phyloP scores from a whole-genome alignment of 192 early-diverging fungal species.

The Entomortierella chlamydospora region DNA sequence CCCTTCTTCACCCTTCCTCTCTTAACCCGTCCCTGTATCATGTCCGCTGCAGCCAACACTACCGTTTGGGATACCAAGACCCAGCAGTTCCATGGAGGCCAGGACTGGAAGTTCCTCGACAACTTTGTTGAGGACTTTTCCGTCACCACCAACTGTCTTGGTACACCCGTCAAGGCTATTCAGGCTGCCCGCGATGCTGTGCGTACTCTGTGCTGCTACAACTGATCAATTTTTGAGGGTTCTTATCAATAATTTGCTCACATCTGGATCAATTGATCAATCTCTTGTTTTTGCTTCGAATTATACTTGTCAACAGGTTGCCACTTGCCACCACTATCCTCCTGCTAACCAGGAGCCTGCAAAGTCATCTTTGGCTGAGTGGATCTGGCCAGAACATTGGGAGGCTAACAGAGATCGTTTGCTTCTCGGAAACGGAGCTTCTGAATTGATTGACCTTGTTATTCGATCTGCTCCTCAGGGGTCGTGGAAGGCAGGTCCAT shows the following conservation, averaged over 20 bases:
- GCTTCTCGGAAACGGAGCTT: slow-evolving; percentile 90
- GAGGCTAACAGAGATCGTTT: slow-evolving; percentile 70
- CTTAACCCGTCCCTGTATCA: not conserved
- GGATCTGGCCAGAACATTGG: slow-evolving; percentile 78
- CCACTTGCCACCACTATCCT: slow-evolving; percentile 88
- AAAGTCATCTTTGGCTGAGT: slow-evolving; percentile 81
- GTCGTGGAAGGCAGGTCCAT: slow-evolving; percentile 89
- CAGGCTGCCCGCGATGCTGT: slow-evolving; percentile 79
- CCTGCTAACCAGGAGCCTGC: slow-evolving; percentile 94
- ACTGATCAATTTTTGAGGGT: not conserved
- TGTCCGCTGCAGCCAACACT: slow-evolving; percentile 17
- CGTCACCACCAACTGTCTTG: slow-evolving; percentile 91
- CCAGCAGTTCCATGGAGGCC: slow-evolving; percentile 91
- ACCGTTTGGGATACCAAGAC: slow-evolving; percentile 87
- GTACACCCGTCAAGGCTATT: slow-evolving; percentile 80
- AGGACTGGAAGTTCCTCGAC: slow-evolving; percentile 82
- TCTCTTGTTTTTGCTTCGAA: not conserved
- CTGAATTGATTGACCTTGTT: slow-evolving; percentile 91
- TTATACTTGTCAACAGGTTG: slow-evolving; percentile 57
- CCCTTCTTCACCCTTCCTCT: not conserved
- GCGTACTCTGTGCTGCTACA: slow-evolving; percentile 26
- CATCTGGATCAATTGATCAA: not conserved
- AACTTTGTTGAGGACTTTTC: slow-evolving; percentile 95
- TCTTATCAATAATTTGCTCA: too few relatives aligned
- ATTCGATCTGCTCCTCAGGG: slow-evolving; percentile 80